Percentiles rank a stretch among this genome's conserved stretches.
These are phyloP conservation scores for Somion occarium DNA, from an alignment of 1,284 basidiomycete genomes.

Conservation along the genomic window DNA sequence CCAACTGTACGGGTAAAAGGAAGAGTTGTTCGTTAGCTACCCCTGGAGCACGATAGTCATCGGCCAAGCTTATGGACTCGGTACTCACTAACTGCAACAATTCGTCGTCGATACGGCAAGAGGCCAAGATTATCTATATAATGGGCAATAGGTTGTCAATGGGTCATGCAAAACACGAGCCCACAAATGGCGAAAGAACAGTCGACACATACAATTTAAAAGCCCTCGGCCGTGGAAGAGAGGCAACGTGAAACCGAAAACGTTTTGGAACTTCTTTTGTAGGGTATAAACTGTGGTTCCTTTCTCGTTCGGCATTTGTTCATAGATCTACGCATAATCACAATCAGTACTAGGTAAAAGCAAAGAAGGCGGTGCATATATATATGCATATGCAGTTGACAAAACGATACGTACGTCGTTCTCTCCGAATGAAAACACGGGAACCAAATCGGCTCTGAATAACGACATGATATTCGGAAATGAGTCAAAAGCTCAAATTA, in stretches of 20 bases:
- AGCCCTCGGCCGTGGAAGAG: conserved; percentile 90
- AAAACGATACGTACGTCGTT: conserved; percentile 72
- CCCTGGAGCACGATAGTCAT: no score
- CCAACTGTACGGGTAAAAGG: conserved; percentile 61
- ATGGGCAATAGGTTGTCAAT: background rate
- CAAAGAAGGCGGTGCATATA: background rate
- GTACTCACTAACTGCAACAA: conserved; percentile 88
- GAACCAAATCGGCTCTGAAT: conserved; percentile 82
- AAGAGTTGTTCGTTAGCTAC: no score
- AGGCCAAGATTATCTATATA: conserved; percentile 49
- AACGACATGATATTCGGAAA: background rate
- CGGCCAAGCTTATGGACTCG: no score
- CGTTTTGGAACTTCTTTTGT: conserved; percentile 85
- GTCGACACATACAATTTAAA: conserved; percentile 73
- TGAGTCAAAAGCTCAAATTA: background rate
- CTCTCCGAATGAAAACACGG: conserved; percentile 96
- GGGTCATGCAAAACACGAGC: no score
- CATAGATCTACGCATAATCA: conserved; percentile 87
- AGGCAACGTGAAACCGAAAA: conserved; percentile 97
- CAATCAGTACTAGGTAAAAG: no score
- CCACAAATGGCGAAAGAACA: background rate
- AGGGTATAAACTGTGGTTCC: conserved; percentile 86
- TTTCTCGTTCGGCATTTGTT: conserved; percentile 92
- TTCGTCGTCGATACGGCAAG: conserved; percentile 91
- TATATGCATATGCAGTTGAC: background rate